Evolutionary conservation across 148 eudicot genomes (phyloP).

Genomic region (Chenopodium suecicum): DNA sequence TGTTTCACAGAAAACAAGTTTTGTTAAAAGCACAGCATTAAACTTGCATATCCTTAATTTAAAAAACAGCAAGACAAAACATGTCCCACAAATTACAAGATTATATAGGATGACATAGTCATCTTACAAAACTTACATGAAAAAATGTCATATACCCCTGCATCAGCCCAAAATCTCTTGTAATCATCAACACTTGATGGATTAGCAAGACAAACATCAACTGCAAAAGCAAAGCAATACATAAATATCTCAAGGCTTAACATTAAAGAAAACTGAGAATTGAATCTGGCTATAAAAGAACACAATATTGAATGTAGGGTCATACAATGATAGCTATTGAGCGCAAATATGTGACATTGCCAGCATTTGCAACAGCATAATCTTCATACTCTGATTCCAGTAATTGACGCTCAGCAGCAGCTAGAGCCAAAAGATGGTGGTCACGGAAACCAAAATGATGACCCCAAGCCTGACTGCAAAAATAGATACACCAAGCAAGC

Average conservation of each 20-base stretch:
- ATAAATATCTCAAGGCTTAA: constrained; percentile 5
- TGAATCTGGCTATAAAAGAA: background rate
- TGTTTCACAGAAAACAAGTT: background rate
- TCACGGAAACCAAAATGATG: constrained; percentile 53
- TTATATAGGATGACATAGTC: background rate
- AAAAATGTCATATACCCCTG: constrained; percentile 55
- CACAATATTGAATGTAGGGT: background rate
- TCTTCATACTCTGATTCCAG: constrained; percentile 78
- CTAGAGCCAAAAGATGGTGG: constrained; percentile 57
- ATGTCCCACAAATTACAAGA: background rate
- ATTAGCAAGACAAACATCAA: constrained; percentile 70
- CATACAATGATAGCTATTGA: constrained; percentile 61
- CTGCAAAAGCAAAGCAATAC: constrained; percentile 36
- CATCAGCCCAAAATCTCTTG: constrained; percentile 61
- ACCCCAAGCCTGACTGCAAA: constrained; percentile 70
- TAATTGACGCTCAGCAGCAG: constrained; percentile 61
- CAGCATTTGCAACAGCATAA: constrained; percentile 51
- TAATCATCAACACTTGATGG: constrained; percentile 63
- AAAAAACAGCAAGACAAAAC: background rate
- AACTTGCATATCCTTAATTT: background rate
- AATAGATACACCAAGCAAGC: background rate
- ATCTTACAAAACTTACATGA: constrained; percentile 38
- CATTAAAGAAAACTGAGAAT: background rate
- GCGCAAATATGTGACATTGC: constrained; percentile 61
- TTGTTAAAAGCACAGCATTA: background rate